Conservation (phyloP, 352 stramenopile species). For the Globisporangium polare region DNA sequence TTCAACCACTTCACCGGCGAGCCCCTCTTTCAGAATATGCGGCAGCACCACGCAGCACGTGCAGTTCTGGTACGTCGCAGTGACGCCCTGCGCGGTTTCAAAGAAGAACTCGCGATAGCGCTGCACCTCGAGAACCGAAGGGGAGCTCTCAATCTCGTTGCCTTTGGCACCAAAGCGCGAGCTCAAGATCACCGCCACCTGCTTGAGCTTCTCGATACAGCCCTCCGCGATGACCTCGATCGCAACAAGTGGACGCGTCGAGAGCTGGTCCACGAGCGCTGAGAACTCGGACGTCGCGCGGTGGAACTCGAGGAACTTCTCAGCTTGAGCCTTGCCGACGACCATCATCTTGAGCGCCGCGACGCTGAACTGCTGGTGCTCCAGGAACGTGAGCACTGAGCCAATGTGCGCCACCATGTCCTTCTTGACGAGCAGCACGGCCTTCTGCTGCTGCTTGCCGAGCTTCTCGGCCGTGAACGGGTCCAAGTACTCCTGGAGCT, state of each 20-base stretch:
- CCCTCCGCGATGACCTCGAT: constrained; percentile 77
- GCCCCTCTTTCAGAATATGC: constrained; percentile 88
- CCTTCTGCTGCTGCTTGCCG: constrained; percentile 63
- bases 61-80: constrained; percentile 83
- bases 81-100: constrained; percentile 43
- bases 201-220: constrained; percentile 60
- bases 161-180: constrained; percentile 37
- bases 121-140: constrained; percentile 50
- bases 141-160: constrained; percentile 46
- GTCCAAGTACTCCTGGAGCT: constrained; percentile 85
- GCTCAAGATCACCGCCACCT: constrained; percentile 42
- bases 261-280: constrained; percentile 32
- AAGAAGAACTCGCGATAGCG: constrained; percentile 62
- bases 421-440: constrained; percentile 59
- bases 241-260: constrained; percentile 38
- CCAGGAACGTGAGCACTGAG: constrained; percentile 46
- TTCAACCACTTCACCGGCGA: constrained; percentile 78
- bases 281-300: constrained; percentile 29
- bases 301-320: constrained; percentile 54
- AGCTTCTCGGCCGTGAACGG: constrained; percentile 68
- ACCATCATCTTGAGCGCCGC: constrained; percentile 79
- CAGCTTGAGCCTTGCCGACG: constrained; percentile 36
- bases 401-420: constrained; percentile 48
- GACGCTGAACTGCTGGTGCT: constrained; percentile 67
- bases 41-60: constrained; percentile 92